Evolutionary conservation across 2,329 filamentous ascomycete genomes (phyloP), one percentile per base, ranked within the genome.

Genomic region (Calonectria naviculata): DNA sequence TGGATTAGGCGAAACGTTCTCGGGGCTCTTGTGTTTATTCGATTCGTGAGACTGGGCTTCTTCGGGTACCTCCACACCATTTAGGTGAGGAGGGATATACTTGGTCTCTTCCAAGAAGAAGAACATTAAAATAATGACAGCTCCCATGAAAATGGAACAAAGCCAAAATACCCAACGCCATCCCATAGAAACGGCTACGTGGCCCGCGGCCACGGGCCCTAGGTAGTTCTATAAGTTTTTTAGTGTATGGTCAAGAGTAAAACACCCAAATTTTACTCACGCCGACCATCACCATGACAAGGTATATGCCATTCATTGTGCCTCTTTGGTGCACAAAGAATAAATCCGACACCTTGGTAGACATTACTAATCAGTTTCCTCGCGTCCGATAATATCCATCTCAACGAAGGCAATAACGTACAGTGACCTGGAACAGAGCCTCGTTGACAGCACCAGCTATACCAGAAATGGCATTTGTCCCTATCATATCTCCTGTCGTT

Each of bases 401-500:
- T 7, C 17, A n/a, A 13, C 8, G 19, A 17, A 21, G 17, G 13
- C 1, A 13, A 13, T 15, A 1, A 42, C 69, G 0, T 41, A 79
- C 79, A 21, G 81, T 85, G 26, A 85, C 83, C 58, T 84, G 81
- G 4, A 79, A 79, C 12, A 83, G 80, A 1, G 81, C 79, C 62
- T 84, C 82, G 24, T 84, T 84, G 1, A 81, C 81, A 1, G 82
- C 80, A 10, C 81, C 83, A 4, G 82, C 82, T 17, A 85, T 63
- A 0, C 83, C 83, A 10, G 79, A 76, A 0, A 81, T 67, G 0
- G 76, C 28, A 26, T 80, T 80, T 28, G 69, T 73, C 3, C 77
- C 61, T 34, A 75, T 71, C 47, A 81, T 65, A 3, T 80, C 76
- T 1, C 72, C 52, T 4, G 62, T 34, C 0, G 75, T 78, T 3